These are phyloP conservation scores for Candida golubevii DNA, from an alignment of 805 yeast species.

Conservation along the genomic window DNA sequence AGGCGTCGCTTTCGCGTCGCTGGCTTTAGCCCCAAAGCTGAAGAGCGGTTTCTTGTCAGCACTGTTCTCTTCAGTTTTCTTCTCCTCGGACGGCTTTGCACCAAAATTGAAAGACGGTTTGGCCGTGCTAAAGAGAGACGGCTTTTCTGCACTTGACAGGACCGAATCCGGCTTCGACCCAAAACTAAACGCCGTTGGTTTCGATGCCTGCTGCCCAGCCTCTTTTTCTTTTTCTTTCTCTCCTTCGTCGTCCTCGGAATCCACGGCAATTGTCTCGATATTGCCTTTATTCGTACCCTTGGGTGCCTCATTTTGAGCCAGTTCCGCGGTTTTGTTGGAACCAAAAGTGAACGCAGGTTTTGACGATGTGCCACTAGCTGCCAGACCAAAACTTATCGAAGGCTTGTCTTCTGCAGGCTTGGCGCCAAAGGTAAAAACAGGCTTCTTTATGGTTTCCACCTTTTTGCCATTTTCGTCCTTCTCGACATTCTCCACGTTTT, in stretches of 20 bases:
- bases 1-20: not conserved
- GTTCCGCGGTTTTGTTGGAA: not conserved
- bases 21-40: constrained; percentile 1
- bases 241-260: not conserved
- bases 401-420: not conserved
- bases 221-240: not conserved
- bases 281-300: too few relatives aligned
- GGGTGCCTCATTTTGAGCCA: too few relatives aligned
- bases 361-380: not conserved
- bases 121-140: not conserved
- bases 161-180: not conserved
- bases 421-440: constrained; percentile 7
- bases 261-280: too few relatives aligned
- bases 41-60: not conserved
- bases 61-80: not conserved
- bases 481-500: not conserved
- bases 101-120: constrained; percentile 1
- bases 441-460: not conserved
- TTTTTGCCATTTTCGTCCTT: not conserved
- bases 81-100: constrained; percentile 4
- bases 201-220: not conserved
- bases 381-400: not conserved
- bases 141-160: not conserved
- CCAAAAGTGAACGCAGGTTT: constrained; percentile 7
- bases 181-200: not conserved